phyloP scores from a whole-genome alignment of 2,329 filamentous ascomycete genomes.

The Dothistroma septosporum region DNA sequence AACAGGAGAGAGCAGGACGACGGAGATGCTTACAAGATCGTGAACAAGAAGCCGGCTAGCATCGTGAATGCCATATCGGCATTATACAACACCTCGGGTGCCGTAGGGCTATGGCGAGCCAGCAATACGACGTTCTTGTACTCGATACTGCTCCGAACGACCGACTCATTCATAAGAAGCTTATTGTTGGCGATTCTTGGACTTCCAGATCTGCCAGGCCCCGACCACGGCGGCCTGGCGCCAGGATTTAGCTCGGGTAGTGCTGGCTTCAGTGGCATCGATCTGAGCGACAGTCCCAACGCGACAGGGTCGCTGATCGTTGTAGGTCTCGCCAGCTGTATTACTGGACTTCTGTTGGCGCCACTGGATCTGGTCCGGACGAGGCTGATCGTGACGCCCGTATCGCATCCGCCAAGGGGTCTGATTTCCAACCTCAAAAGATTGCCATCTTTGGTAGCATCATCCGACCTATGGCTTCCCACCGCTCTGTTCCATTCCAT shows the following conservation, averaged over 20 bases:
- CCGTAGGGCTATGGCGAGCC: conserved; percentile 89
- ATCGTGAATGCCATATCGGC: conserved; percentile 81
- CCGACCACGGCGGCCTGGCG: conserved; percentile 65
- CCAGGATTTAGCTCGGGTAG: conserved; percentile 48
- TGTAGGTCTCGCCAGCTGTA: conserved; percentile 58
- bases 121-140: conserved; percentile 93
- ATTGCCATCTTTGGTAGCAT: conserved; percentile 66
- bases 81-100: conserved; percentile 83
- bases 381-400: conserved; percentile 71
- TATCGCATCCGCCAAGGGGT: conserved; percentile 68
- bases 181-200: conserved; percentile 87
- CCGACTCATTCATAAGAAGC: conserved; percentile 89
- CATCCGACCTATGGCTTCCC: conserved; percentile 65
- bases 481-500: conserved; percentile 86
- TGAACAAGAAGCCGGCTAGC: conserved; percentile 70
- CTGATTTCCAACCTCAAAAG: conserved; percentile 73
- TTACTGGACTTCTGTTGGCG: conserved; percentile 75
- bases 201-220: conserved; percentile 75
- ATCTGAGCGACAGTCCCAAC: conserved; percentile 76
- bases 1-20: conserved; percentile 24
- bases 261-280: conserved; percentile 55
- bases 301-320: conserved; percentile 78
- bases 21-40: conserved; percentile 53
- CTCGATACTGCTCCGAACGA: conserved; percentile 74
- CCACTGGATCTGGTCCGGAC: conserved; percentile 90